These are phyloP conservation scores for Barbarea vulgaris DNA, from an alignment of 345 rosid species.

Conservation along the genomic window DNA sequence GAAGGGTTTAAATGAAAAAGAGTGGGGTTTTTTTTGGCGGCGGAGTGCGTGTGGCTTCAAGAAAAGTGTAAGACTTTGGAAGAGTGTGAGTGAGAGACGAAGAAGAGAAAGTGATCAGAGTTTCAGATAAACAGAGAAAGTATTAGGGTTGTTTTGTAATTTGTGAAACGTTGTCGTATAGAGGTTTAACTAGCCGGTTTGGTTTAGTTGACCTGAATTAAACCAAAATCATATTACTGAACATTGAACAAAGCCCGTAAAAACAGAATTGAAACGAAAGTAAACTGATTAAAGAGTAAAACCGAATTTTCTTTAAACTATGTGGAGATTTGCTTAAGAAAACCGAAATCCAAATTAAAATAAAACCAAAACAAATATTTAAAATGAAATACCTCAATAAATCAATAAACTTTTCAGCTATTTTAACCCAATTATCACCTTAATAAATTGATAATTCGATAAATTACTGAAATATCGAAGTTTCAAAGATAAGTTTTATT, in stretches of 20 bases:
- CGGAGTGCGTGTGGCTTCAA: background rate
- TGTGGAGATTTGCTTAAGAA: background rate
- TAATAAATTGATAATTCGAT: too few relatives aligned
- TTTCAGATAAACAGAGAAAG: background rate
- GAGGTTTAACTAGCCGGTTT: background rate
- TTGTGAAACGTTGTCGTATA: background rate
- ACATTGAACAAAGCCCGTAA: background rate
- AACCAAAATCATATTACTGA: background rate
- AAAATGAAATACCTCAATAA: too few relatives aligned
- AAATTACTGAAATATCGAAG: too few relatives aligned
- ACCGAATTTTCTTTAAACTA: background rate
- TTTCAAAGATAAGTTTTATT: too few relatives aligned
- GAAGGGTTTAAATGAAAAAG: background rate
- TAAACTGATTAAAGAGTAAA: background rate
- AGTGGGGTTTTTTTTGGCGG: background rate
- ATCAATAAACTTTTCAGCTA: too few relatives aligned
- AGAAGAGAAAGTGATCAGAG: background rate
- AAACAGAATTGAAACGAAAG: background rate
- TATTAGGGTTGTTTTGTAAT: constrained; percentile 19
- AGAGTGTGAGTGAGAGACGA: constrained; percentile 2
- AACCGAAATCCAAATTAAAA: too few relatives aligned
- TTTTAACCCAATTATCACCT: too few relatives aligned
- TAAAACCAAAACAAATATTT: too few relatives aligned
- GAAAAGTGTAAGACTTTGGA: constrained; percentile 11
- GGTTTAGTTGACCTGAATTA: background rate